A percentile compares a stretch with the other conserved stretches of the same genome.
These are phyloP conservation scores for Claviceps humidiphila DNA, from an alignment of 2,329 filamentous ascomycete species.

Conservation along the genomic window DNA sequence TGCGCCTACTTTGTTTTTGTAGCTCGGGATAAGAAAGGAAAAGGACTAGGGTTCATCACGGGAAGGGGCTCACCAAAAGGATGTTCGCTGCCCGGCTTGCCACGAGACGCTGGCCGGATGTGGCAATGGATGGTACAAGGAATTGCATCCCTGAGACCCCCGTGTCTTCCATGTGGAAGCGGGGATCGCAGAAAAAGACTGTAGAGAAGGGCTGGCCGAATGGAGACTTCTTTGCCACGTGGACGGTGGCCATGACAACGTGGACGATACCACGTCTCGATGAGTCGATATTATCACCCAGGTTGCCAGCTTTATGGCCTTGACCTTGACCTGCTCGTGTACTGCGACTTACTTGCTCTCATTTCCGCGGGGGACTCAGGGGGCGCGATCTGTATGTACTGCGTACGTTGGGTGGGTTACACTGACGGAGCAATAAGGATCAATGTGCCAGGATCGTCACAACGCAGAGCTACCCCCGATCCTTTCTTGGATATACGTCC, in stretches of 20 bases:
- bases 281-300: neutral
- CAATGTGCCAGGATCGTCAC: neutral
- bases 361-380: neutral
- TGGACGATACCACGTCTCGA: neutral
- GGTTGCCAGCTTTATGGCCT: neutral
- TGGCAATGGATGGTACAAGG: neutral
- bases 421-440: neutral
- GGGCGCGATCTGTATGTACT: neutral
- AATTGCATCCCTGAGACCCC: neutral
- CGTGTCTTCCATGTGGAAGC: neutral
- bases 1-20: neutral
- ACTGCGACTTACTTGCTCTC: neutral
- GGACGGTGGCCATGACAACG: too few species aligned
- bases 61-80: neutral
- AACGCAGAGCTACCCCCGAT: neutral
- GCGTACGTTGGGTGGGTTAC: neutral
- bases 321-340: neutral
- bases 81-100: neutral
- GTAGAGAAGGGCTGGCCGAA: neutral
- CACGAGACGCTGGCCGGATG: neutral
- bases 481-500: neutral
- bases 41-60: neutral
- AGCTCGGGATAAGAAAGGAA: neutral
- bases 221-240: neutral
- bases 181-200: too few species aligned